These are phyloP conservation scores for Rhododendron mucronatum DNA, from an alignment of 148 eudicot species.

Conservation along the genomic window DNA sequence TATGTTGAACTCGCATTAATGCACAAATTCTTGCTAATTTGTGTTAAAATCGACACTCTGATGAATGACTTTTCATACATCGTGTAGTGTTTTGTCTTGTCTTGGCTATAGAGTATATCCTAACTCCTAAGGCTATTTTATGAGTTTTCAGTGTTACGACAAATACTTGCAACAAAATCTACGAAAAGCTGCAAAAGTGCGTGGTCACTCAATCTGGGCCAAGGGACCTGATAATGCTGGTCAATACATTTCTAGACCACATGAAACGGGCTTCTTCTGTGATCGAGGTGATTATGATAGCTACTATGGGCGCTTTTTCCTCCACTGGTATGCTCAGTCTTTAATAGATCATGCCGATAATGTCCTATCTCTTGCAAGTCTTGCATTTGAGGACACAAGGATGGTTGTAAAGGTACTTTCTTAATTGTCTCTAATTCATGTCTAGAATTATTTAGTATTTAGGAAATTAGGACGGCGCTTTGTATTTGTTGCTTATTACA, in stretches of 20 bases:
- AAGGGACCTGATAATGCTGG: constrained; percentile 75
- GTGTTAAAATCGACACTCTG: not conserved
- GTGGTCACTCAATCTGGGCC: constrained; percentile 64
- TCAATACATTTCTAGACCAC: constrained; percentile 52
- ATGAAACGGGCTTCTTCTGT: constrained; percentile 65
- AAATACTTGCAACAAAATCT: constrained; percentile 56
- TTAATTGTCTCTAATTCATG: not conserved
- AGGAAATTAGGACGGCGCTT: not conserved
- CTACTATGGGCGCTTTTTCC: constrained; percentile 69
- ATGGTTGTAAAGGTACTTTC: constrained; percentile 55
- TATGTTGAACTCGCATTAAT: not conserved
- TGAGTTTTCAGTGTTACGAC: constrained; percentile 51
- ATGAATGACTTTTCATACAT: not conserved
- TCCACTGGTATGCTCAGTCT: constrained; percentile 54
- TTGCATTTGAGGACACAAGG: constrained; percentile 55
- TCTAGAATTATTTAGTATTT: not conserved
- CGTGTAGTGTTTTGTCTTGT: not conserved
- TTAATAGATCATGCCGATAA: constrained; percentile 59
- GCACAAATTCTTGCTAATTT: constrained; percentile 1
- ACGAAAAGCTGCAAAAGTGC: constrained; percentile 54
- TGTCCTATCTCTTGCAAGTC: constrained; percentile 52
- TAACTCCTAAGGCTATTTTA: not conserved
- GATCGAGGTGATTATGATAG: constrained; percentile 67
- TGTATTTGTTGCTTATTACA: not conserved
- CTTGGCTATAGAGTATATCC: not conserved